phyloP scores from a whole-genome alignment of 495 filamentous ascomycete genomes.

The Aspergillus biplanus region DNA sequence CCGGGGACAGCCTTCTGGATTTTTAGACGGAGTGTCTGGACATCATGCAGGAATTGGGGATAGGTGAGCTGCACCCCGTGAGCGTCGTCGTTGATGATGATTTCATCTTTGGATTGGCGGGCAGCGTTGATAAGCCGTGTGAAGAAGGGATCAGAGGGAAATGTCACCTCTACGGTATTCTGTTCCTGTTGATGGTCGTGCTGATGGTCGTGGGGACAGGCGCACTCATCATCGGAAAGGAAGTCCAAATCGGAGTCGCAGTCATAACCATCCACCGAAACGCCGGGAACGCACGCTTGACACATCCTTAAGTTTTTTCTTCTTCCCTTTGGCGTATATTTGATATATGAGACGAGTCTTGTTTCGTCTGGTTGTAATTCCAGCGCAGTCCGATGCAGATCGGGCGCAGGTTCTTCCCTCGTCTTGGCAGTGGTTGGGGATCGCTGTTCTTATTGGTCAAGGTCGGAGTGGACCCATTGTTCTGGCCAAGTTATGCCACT shows the following conservation, averaged over 20 bases:
- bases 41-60: constrained; percentile 20
- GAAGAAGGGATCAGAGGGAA: constrained; percentile 22
- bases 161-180: constrained; percentile 5
- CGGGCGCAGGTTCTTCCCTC: background rate
- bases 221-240: constrained; percentile 15
- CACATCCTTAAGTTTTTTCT: constrained; percentile 28
- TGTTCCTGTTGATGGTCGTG: constrained; percentile 10
- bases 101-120: constrained; percentile 12
- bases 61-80: constrained; percentile 20
- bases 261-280: constrained; percentile 17
- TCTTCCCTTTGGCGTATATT: background rate
- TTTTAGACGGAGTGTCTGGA: constrained; percentile 16
- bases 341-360: background rate
- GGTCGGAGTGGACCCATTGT: background rate
- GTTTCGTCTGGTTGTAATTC: background rate
- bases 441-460: background rate
- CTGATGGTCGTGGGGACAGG: constrained; percentile 19
- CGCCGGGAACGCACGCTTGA: constrained; percentile 16
- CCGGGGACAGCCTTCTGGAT: constrained; percentile 10
- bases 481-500: background rate
- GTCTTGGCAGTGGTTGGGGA: background rate
- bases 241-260: constrained; percentile 21
- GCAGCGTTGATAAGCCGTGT: constrained; percentile 15
- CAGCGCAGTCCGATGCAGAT: background rate
- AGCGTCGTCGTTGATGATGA: constrained; percentile 19